phyloP scores from a whole-genome alignment of 2,329 filamentous ascomycete genomes.

The Fusarium tuaranense region DNA sequence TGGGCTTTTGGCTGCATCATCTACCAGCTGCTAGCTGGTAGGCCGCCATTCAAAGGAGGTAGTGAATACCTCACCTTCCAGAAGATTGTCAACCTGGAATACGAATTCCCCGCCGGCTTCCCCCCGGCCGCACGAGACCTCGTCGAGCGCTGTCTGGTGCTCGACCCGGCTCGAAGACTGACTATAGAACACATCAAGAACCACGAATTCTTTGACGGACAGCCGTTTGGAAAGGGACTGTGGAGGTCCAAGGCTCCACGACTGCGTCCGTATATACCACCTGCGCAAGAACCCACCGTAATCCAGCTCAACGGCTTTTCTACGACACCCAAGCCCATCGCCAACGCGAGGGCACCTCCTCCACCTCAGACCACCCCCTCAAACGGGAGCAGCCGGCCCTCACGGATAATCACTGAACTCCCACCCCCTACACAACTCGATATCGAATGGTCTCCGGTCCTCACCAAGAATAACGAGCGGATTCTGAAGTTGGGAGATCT shows the following conservation, averaged over 20 bases:
- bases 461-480: conserved; percentile 90
- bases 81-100: conserved; percentile 95
- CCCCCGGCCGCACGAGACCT: conserved; percentile 87
- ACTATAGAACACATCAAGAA: conserved; percentile 97
- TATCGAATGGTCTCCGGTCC: conserved; percentile 97
- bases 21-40: conserved; percentile 94
- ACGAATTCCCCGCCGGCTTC: conserved; percentile 91
- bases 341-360: conserved; percentile 47
- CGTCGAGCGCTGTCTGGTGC: conserved; percentile 88
- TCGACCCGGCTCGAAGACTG: conserved; percentile 85
- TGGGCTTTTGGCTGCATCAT: conserved; percentile 99
- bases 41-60: conserved; percentile 94
- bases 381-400: conserved; percentile 69
- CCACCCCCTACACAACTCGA: conserved; percentile 97
- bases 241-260: conserved; percentile 93
- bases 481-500: conserved; percentile 95
- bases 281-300: conserved; percentile 76
- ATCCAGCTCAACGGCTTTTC: conserved; percentile 77
- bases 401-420: conserved; percentile 91
- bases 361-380: conserved; percentile 52
- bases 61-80: conserved; percentile 99
- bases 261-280: conserved; percentile 85
- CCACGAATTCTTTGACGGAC: conserved; percentile 92
- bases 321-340: conserved; percentile 45
- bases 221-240: conserved; percentile 83